Conservation (phyloP, 78 protist species). For the Guillardia theta region DNA sequence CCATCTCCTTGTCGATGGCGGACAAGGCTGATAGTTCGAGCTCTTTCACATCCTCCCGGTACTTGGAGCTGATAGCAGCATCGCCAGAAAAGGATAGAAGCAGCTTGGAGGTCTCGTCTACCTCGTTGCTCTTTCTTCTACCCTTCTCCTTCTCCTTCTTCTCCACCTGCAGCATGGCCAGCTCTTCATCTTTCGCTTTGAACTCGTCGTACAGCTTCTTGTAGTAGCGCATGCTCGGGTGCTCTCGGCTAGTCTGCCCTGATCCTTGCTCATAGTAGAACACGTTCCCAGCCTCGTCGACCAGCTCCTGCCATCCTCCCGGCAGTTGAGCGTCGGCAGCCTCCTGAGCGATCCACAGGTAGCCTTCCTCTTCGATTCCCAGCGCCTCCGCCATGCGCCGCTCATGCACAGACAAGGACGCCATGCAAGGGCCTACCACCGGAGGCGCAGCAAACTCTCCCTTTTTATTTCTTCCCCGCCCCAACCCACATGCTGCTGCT, state of each 20-base stretch:
- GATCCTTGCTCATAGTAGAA: not conserved
- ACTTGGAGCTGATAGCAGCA: not conserved
- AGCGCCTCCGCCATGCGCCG: too few species aligned
- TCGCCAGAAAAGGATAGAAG: not conserved
- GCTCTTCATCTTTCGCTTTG: not conserved
- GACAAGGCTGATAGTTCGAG: not conserved
- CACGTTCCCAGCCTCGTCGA: not conserved
- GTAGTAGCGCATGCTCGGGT: not conserved
- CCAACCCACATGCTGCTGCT: too few species aligned
- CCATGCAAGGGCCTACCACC: too few species aligned
- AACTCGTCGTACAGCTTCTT: not conserved
- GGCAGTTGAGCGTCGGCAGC: not conserved
- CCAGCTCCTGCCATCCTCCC: not conserved
- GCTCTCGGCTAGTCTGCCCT: not conserved
- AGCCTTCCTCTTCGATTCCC: not conserved
- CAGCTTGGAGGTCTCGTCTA: not conserved
- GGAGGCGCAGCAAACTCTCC: too few species aligned
- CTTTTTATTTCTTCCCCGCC: too few species aligned
- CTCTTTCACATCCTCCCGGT: not conserved
- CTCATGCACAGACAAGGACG: too few species aligned
- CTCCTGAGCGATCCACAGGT: slow-evolving; percentile 33
- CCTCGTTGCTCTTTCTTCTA: too few species aligned
- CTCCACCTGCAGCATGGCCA: not conserved
- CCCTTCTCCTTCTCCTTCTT: too few species aligned
- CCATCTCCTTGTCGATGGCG: not conserved